Base-by-base conservation (phyloP, 306 rosid species). In the Pyrus bretschneideri region DNA sequence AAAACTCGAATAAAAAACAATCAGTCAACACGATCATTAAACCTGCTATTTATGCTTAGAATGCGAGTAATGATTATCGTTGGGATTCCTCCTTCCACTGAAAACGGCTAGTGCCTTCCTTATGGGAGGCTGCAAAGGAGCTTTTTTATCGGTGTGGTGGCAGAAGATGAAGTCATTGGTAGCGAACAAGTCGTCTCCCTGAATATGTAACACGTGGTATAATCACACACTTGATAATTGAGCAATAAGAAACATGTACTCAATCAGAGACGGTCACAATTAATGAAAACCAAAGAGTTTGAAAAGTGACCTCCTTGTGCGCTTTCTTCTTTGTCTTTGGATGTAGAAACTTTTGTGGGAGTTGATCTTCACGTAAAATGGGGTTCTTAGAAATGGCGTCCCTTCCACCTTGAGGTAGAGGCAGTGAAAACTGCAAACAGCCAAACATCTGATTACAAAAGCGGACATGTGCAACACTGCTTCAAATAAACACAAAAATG, bases 341-440 rank as follows among this genome's bases (percentile, higher is more conserved):
- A 81, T 96, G 73, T 72, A 96, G 96, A 31, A 81, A 83, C 88
- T 91, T 89, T 9, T 91, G 96, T 61, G 98, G 98, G 66, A 96
- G 91, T 86, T 96, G 99, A 87, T 96, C 99, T 85, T 96, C 99
- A 35, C 99, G 97, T 76, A 96, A 87, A 79, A 96, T 85, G 59
- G 85, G 86, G 78, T 92, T 92, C 84, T 92, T 92, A 64, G 98
- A 78, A 29, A 92, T 83, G 54, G 97, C 97, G 52, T 89, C 89
- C 77, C 99, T 87, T 81, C 99, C 98, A 45, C 99, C 96, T 77
- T 86, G 89, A 58, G 99, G 98, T 62, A 86, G 76, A 79, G 98
- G 99, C 73, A 96, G 83, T 27, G 99, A 92, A 79, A 89, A 92
- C 97, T 95, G 85, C 83, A 87, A 31, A 78, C 7, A 76, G 65